Conservation (phyloP, 108 stramenopile genomes). For the Aurantiochytrium sp. region DNA sequence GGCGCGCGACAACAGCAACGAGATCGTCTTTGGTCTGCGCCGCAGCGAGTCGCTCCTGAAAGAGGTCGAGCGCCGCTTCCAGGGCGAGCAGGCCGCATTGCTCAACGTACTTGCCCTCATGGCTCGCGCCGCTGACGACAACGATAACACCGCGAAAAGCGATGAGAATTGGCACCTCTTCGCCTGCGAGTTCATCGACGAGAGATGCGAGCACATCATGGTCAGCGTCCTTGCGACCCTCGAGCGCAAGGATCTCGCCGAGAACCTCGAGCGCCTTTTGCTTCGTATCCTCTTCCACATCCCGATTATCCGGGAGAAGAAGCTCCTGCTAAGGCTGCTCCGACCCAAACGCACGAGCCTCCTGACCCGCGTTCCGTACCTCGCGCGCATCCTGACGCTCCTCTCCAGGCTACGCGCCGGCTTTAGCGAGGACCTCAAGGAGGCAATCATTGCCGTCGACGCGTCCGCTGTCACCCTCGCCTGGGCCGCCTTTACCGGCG, state of each 20-base stretch:
- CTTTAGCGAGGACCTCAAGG: not conserved
- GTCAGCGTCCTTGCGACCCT: not conserved
- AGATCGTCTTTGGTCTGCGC: not conserved
- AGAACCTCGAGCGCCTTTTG: not conserved
- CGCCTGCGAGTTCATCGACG: not conserved
- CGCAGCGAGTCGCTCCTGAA: not conserved
- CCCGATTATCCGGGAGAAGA: not conserved
- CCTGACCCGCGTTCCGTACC: not conserved
- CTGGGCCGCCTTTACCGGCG: not conserved
- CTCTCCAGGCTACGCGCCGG: not conserved
- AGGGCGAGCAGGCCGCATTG: not conserved
- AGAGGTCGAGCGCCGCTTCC: not conserved
- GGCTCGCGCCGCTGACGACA: not conserved
- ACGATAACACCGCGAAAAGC: not conserved
- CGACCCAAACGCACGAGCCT: not conserved
- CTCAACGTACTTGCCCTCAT: not conserved
- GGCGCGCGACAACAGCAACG: slow-evolving; percentile 16
- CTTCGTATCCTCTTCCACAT: not conserved
- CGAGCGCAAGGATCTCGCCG: not conserved
- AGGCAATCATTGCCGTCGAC: not conserved
- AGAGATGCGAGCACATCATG: not conserved
- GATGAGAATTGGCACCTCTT: not conserved
- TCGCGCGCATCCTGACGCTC: not conserved
- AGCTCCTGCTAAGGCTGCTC: not conserved
- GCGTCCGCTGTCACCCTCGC: not conserved